Percentiles rank a stretch among this genome's conserved stretches.
phyloP scores from a whole-genome alignment of 768 basidiomycete genomes.

The Exidia glandulosa region DNA sequence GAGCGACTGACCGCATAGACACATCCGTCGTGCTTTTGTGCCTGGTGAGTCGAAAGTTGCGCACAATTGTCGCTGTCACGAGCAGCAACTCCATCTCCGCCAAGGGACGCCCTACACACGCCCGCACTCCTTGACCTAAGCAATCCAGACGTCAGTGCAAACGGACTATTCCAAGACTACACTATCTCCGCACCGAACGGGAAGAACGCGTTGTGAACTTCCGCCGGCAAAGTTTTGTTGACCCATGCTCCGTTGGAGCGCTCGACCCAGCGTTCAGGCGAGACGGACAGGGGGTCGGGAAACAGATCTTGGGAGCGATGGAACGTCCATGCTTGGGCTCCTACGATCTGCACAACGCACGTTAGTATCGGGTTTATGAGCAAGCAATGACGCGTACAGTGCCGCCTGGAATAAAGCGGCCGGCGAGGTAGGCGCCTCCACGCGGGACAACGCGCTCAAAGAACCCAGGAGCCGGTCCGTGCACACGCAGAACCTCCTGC shows the following conservation, averaged over 20 bases:
- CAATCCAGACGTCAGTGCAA: not conserved
- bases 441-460: conserved; percentile 70
- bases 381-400: conserved; percentile 21
- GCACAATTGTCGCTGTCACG: conserved; percentile 43
- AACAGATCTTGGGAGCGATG: conserved; percentile 64
- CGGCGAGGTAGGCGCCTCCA: conserved; percentile 66
- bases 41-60: conserved; percentile 51
- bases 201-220: conserved; percentile 65
- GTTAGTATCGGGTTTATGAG: not conserved
- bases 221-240: conserved; percentile 23
- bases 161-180: not conserved
- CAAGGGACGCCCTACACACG: conserved; percentile 68
- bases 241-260: conserved; percentile 23
- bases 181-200: conserved; percentile 42
- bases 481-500: conserved; percentile 51
- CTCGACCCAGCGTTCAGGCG: conserved; percentile 67
- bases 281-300: conserved; percentile 62
- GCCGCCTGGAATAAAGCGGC: conserved; percentile 65
- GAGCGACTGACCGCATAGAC: too few relatives aligned
- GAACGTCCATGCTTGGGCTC: conserved; percentile 79
- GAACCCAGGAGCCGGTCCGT: conserved; percentile 57
- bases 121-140: conserved; percentile 39
- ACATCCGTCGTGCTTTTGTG: not conserved
- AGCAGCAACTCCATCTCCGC: conserved; percentile 59
- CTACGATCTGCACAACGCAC: conserved; percentile 31